Evolutionary conservation across 257 asterid genomes (phyloP), one percentile per base, ranked within the genome.

Genomic region (Capsicum rhomboideum): DNA sequence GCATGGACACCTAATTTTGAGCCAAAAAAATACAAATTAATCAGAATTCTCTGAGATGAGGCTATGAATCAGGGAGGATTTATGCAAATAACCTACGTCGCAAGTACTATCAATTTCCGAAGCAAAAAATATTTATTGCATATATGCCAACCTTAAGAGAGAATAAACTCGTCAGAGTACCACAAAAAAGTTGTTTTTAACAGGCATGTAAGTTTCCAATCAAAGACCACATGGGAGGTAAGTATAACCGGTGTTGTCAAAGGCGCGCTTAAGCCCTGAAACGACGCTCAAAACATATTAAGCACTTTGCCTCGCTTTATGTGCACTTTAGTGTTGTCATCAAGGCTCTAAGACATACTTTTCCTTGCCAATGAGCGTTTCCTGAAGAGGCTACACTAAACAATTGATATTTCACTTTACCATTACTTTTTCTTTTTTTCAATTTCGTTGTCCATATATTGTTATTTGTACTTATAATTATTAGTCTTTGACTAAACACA

Each of bases 1-100:
- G 81, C 84, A 82, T 89, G 86, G 54, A 86, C 14, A 80, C 93
- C 99, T 89, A 82, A 54, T 85, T 40, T 55, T 81, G 81, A 77
- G 56, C 63, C 61, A 16, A 4, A 26, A 42, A 50, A 50, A 4
- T 49, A 26, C 44, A 77, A 77, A 49, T 77, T 26, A 77, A 50
- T 77, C 8, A 77, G 81, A 77, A 77, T 50, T 50, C 40, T 77
- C 63, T 16, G 81, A 74, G 63, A 50, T 77, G 81, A 26, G 63
- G 63, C 10, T 9, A 77, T 77, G 44, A 17, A 50, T 26, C 81
- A 50, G 4, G 42, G 79, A 77, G 46, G 10, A 50, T 26, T 50
- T 77, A 5, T 26, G 46, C 81, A 50, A 77, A 17, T 49, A 75
- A 50, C 40, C 44, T 2, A 50, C 49, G 81, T 17, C 28, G 17